Percentiles rank a stretch among this genome's conserved stretches.
phyloP scores from a whole-genome alignment of 2,329 filamentous ascomycete species.

The Ophiostoma tasmaniense region DNA sequence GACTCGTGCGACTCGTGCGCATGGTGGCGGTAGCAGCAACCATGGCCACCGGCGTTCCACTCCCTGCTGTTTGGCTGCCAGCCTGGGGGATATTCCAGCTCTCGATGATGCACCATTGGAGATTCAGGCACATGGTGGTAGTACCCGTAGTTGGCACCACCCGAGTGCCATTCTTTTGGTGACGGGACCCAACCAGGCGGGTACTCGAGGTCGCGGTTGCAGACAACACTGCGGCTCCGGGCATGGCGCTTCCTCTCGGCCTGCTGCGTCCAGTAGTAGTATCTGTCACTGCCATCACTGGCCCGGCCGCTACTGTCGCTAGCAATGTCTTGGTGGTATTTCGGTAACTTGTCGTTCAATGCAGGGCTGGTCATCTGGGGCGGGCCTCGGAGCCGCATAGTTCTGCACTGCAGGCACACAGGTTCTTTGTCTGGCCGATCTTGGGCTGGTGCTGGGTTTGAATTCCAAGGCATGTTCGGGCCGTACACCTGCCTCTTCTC shows the following conservation, averaged over 20 bases:
- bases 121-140: background rate
- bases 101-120: background rate
- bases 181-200: background rate
- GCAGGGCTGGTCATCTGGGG: background rate
- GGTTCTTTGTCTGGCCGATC: background rate
- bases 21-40: background rate
- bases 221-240: background rate
- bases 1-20: background rate
- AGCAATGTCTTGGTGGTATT: background rate
- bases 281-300: background rate
- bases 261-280: background rate
- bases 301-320: background rate
- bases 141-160: background rate
- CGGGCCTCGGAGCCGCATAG: background rate
- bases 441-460: background rate
- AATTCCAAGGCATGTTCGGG: background rate
- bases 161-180: background rate
- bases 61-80: background rate
- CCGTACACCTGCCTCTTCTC: background rate
- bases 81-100: background rate
- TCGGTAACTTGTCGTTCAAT: background rate
- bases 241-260: background rate
- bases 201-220: background rate
- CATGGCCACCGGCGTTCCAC: background rate
- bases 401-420: background rate